Evolutionary conservation across 345 rosid species (phyloP).

Genomic region (Salix brachista): DNA sequence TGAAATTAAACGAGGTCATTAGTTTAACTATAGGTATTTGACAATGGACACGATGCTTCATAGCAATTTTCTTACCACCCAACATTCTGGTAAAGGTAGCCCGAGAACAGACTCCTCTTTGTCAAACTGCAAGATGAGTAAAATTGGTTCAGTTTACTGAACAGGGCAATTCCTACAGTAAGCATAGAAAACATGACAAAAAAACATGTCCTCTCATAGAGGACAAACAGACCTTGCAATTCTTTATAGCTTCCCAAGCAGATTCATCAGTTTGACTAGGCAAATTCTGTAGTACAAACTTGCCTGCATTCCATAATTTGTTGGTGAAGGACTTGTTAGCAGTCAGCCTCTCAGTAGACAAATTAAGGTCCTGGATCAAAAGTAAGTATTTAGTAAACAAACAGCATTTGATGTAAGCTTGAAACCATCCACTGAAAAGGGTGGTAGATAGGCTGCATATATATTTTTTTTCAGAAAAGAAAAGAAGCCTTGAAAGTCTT

Average conservation of each 20-base stretch:
- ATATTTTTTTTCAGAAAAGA: neutral
- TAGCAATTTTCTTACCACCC: slow-evolving; percentile 69
- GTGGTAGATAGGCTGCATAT: slow-evolving; percentile 4
- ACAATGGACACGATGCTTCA: neutral
- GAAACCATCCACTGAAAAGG: slow-evolving; percentile 10
- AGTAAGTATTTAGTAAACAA: slow-evolving; percentile 15
- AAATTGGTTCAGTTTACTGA: slow-evolving; percentile 9
- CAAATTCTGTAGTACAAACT: slow-evolving; percentile 82
- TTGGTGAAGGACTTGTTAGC: slow-evolving; percentile 95
- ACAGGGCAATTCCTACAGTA: neutral
- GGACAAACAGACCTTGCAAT: slow-evolving; percentile 49
- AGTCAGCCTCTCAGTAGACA: slow-evolving; percentile 88
- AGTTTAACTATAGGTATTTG: neutral
- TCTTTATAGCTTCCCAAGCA: slow-evolving; percentile 68
- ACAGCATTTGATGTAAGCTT: slow-evolving; percentile 13
- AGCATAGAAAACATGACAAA: neutral
- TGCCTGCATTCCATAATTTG: slow-evolving; percentile 98
- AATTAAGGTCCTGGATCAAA: slow-evolving; percentile 72
- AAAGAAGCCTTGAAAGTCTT: neutral
- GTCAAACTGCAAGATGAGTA: slow-evolving; percentile 52
- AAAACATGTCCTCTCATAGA: neutral
- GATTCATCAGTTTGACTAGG: slow-evolving; percentile 60
- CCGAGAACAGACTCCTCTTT: slow-evolving; percentile 52
- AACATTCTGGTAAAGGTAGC: slow-evolving; percentile 82
- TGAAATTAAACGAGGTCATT: slow-evolving; percentile 23